phyloP scores from a whole-genome alignment of 2,329 filamentous ascomycete genomes.

The Paecilomyces formosus region DNA sequence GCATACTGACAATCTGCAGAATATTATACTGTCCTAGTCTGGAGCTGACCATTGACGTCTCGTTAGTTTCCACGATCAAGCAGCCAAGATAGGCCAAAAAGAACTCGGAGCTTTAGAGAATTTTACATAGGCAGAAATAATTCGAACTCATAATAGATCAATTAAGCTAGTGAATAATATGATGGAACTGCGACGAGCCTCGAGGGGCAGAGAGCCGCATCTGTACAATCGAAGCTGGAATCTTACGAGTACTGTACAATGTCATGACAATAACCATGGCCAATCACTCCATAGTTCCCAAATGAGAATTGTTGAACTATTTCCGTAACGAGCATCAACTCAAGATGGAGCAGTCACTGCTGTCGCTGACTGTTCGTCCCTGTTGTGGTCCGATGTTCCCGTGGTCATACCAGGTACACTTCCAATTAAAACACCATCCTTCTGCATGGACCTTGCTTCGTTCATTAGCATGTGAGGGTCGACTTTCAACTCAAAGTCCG shows the following conservation, averaged over 20 bases:
- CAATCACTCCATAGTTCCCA: background rate
- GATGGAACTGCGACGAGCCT: background rate
- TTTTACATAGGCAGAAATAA: background rate
- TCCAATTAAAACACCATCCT: conserved; percentile 1
- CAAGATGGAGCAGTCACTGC: background rate
- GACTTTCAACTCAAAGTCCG: conserved; percentile 73
- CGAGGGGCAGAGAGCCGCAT: background rate
- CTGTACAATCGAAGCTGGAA: background rate
- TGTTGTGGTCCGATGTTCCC: background rate
- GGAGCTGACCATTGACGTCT: background rate
- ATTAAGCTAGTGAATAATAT: background rate
- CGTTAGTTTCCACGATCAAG: background rate
- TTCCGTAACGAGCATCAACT: background rate
- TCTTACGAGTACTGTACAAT: background rate
- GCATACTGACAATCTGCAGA: background rate
- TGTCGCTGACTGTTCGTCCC: conserved; percentile 1
- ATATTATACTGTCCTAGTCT: background rate
- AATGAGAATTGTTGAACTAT: background rate
- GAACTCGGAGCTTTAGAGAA: background rate
- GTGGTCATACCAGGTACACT: background rate
- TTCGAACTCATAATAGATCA: background rate
- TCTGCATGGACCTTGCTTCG: conserved; percentile 38
- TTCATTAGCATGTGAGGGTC: conserved; percentile 48
- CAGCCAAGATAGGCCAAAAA: background rate
- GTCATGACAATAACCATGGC: background rate